Percentiles rank a stretch among this genome's conserved stretches.
These are phyloP conservation scores for Aspergillus brunneoviolaceus DNA, from an alignment of 2,329 filamentous ascomycete species.

Conservation along the genomic window DNA sequence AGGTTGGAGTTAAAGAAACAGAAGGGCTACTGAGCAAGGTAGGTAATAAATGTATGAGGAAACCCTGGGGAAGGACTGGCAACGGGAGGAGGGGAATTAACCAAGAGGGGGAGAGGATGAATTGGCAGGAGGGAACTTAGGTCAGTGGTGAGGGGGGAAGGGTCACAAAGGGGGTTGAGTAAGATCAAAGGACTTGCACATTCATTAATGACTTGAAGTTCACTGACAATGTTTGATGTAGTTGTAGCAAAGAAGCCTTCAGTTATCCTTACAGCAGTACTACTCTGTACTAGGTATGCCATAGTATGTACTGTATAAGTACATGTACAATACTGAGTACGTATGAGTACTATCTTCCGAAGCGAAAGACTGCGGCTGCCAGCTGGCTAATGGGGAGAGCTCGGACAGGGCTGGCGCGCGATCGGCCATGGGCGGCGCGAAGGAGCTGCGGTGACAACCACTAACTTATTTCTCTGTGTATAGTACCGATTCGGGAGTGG, in stretches of 20 bases:
- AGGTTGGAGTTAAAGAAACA: not conserved
- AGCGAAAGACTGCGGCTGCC: constrained; percentile 25
- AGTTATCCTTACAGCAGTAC: no score
- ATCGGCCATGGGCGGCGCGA: constrained; percentile 37
- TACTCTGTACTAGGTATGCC: no score
- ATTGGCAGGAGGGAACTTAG: no score
- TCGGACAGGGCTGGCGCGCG: constrained; percentile 35
- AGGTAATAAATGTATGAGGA: not conserved
- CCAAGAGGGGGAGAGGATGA: not conserved
- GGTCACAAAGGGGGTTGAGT: no score
- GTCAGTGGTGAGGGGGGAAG: no score
- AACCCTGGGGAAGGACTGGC: not conserved
- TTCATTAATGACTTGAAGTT: no score
- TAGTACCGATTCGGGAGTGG: not conserved
- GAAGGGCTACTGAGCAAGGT: not conserved
- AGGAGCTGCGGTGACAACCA: constrained; percentile 10
- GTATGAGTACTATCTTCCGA: not conserved
- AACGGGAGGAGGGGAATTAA: not conserved
- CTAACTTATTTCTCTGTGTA: constrained; percentile 12
- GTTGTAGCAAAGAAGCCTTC: no score
- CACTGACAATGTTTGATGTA: no score
- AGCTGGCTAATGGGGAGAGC: constrained; percentile 23
- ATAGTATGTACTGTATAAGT: no score
- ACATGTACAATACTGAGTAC: not conserved
- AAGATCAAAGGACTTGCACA: no score